phyloP scores from a whole-genome alignment of 2,329 filamentous ascomycete species.

The Pestalotiopsis sp. region DNA sequence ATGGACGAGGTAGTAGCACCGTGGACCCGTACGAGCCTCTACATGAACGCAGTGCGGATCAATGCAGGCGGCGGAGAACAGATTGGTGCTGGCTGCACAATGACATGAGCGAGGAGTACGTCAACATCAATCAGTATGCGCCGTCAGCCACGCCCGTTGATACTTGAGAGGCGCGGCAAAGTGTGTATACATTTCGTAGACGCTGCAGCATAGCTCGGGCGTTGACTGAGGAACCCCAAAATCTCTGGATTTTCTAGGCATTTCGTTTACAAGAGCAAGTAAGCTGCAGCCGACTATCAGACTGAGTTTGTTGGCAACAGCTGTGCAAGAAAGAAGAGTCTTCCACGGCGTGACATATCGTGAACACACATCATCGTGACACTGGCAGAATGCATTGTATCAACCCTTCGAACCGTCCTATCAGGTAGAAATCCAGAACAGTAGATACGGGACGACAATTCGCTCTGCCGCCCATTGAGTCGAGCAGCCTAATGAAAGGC shows the following conservation, averaged over 20 bases:
- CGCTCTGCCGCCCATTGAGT: conserved; percentile 35
- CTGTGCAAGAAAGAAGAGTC: neutral
- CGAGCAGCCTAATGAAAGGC: conserved; percentile 34
- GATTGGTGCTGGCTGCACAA: conserved; percentile 31
- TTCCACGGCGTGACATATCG: neutral
- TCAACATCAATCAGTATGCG: conserved; percentile 4
- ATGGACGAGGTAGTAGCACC: conserved; percentile 27
- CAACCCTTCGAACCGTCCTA: conserved; percentile 84
- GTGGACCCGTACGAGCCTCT: conserved; percentile 22
- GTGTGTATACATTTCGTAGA: neutral
- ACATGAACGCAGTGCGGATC: conserved; percentile 27
- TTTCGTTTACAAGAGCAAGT: too few relatives aligned
- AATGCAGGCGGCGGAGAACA: conserved; percentile 28
- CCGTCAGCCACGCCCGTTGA: neutral
- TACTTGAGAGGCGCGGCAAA: too few relatives aligned
- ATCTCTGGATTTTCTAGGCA: neutral
- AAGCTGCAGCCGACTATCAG: too few relatives aligned
- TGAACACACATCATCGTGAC: neutral
- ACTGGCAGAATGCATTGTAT: conserved; percentile 52
- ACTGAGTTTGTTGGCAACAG: too few relatives aligned
- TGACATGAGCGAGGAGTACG: conserved; percentile 14
- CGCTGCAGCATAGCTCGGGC: neutral
- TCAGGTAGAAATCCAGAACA: conserved; percentile 79
- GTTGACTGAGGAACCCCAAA: neutral
- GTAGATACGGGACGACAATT: conserved; percentile 78